phyloP scores from a whole-genome alignment of 2,329 filamentous ascomycete species.

The Penicillium sp. region DNA sequence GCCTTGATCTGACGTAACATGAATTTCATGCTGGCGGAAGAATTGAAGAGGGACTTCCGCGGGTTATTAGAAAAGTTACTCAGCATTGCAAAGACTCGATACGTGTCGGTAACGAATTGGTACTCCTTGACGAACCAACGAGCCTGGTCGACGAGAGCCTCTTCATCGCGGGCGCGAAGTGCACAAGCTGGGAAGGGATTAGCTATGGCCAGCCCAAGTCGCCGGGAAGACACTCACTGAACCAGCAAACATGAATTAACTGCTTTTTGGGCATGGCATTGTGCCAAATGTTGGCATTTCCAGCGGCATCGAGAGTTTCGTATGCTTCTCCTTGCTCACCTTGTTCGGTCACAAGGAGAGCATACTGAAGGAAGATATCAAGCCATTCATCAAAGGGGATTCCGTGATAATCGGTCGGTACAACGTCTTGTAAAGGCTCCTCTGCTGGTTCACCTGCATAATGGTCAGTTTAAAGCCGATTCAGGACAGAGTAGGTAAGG shows the following conservation, averaged over 20 bases:
- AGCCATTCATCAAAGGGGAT: conserved; percentile 84
- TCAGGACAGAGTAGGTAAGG: not conserved
- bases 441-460: conserved; percentile 22
- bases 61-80: conserved; percentile 73
- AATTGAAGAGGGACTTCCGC: conserved; percentile 62
- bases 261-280: conserved; percentile 66
- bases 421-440: conserved; percentile 29
- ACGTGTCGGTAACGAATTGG: conserved; percentile 75
- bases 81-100: conserved; percentile 77
- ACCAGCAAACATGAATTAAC: conserved; percentile 73
- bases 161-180: conserved; percentile 72
- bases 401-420: conserved; percentile 65
- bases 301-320: conserved; percentile 72
- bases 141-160: conserved; percentile 70
- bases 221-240: conserved; percentile 51
- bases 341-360: conserved; percentile 68
- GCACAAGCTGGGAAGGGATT: conserved; percentile 63
- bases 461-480: conserved; percentile 12
- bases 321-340: conserved; percentile 72
- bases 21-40: conserved; percentile 82
- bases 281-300: conserved; percentile 79
- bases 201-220: conserved; percentile 1
- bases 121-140: conserved; percentile 84
- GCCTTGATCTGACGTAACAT: conserved; percentile 87
- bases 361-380: conserved; percentile 84